A percentile compares a stretch with the other conserved stretches of the same genome.
These are phyloP conservation scores for Ganoderma leucocontextum DNA, from an alignment of 1,284 basidiomycete species.

Conservation along the genomic window DNA sequence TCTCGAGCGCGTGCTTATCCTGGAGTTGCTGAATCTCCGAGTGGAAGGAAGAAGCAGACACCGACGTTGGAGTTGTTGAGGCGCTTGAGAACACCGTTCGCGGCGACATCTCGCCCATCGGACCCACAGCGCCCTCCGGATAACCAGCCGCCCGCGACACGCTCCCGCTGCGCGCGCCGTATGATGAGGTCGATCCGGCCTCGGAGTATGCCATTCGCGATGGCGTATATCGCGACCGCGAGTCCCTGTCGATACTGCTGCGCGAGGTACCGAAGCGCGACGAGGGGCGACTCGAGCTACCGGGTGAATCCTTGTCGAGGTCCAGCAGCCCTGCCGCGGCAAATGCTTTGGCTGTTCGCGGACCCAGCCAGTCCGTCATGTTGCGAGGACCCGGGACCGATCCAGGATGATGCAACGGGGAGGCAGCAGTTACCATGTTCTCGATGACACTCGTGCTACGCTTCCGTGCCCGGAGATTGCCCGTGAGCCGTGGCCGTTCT, in stretches of 20 bases:
- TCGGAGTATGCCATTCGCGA: slow-evolving; percentile 55
- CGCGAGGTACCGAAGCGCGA: slow-evolving; percentile 44
- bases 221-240: slow-evolving; percentile 45
- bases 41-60: slow-evolving; percentile 44
- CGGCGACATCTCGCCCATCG: slow-evolving; percentile 50
- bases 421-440: slow-evolving; percentile 19
- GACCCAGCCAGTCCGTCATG: slow-evolving; percentile 68
- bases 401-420: slow-evolving; percentile 16
- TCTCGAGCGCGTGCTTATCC: slow-evolving; percentile 73
- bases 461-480: slow-evolving; percentile 44
- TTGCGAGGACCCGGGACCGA: slow-evolving; percentile 39
- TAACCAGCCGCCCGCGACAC: slow-evolving; percentile 45
- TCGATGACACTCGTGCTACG: slow-evolving; percentile 68
- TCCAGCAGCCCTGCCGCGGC: slow-evolving; percentile 75
- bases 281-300: slow-evolving; percentile 30
- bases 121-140: slow-evolving; percentile 33
- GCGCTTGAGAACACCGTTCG: slow-evolving; percentile 52
- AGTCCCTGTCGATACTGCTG: slow-evolving; percentile 46
- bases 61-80: slow-evolving; percentile 48
- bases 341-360: slow-evolving; percentile 72
- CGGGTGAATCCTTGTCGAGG: slow-evolving; percentile 43
- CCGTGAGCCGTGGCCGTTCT: slow-evolving; percentile 38
- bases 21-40: slow-evolving; percentile 54
- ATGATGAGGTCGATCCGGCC: slow-evolving; percentile 50
- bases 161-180: slow-evolving; percentile 50